A percentile compares a stretch with the other conserved stretches of the same genome.
Evolutionary conservation across 2,329 filamentous ascomycete genomes (phyloP).

Genomic region (Arthrinium phaeospermum): DNA sequence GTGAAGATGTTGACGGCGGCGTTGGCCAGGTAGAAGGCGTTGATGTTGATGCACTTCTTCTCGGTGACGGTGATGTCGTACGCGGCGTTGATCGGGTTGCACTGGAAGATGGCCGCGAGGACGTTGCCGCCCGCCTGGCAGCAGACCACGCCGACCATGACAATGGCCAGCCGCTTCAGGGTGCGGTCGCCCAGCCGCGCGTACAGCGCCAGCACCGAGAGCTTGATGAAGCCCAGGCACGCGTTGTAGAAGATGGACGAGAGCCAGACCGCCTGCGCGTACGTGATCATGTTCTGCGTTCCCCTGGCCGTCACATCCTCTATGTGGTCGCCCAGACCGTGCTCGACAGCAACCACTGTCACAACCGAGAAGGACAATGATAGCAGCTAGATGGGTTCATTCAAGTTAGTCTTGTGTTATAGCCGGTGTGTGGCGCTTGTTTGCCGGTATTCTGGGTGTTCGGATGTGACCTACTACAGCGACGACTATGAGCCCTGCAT

Average conservation of each 20-base stretch:
- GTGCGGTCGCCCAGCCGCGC: constrained; percentile 46
- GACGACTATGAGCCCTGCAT: constrained; percentile 22
- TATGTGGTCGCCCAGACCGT: constrained; percentile 25
- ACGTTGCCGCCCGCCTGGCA: constrained; percentile 48
- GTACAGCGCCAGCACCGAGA: constrained; percentile 52
- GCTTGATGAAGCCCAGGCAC: constrained; percentile 52
- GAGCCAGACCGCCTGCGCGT: constrained; percentile 44
- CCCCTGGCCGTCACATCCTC: constrained; percentile 29
- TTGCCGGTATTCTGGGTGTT: background rate
- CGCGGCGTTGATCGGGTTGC: constrained; percentile 44
- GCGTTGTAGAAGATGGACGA: constrained; percentile 55
- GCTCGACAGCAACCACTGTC: constrained; percentile 21
- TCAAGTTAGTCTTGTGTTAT: background rate
- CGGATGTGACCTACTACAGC: constrained; percentile 14
- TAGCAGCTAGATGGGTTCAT: constrained; percentile 9
- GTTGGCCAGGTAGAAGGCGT: constrained; percentile 53
- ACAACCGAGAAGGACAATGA: constrained; percentile 25
- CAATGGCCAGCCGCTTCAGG: constrained; percentile 42
- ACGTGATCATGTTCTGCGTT: constrained; percentile 27
- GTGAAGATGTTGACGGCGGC: constrained; percentile 53
- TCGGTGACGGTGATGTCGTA: constrained; percentile 42
- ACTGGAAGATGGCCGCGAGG: constrained; percentile 49
- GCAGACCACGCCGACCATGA: constrained; percentile 47
- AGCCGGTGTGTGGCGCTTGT: background rate
- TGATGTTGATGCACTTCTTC: constrained; percentile 50